phyloP scores from a whole-genome alignment of 1,284 basidiomycete genomes.

The Thecaphora frezii region DNA sequence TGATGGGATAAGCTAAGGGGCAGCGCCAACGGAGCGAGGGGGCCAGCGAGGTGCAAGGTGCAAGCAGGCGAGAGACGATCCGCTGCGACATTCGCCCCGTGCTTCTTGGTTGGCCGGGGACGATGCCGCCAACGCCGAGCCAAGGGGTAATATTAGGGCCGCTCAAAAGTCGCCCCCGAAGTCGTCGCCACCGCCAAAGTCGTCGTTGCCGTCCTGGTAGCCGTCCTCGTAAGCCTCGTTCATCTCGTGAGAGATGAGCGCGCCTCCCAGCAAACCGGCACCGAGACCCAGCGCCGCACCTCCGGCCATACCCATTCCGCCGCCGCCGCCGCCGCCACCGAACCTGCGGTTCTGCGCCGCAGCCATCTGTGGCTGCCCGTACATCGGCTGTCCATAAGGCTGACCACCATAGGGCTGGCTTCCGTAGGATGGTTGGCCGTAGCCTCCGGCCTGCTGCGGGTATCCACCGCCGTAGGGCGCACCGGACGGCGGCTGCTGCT shows the following conservation, averaged over 20 bases:
- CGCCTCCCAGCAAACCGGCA: slow-evolving; percentile 49
- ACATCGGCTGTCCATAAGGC: slow-evolving; percentile 29
- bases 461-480: slow-evolving; percentile 4
- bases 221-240: slow-evolving; percentile 52
- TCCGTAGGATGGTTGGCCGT: slow-evolving; percentile 12
- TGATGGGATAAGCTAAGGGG: no score
- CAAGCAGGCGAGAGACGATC: no score
- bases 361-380: slow-evolving; percentile 19
- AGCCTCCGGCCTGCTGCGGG: slow-evolving; percentile 2
- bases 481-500: slow-evolving; percentile 6
- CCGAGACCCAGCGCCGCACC: slow-evolving; percentile 44
- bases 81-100: no score
- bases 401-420: slow-evolving; percentile 23
- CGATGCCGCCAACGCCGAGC: no score
- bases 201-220: slow-evolving; percentile 47
- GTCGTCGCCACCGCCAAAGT: slow-evolving; percentile 27
- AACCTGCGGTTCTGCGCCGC: slow-evolving; percentile 8
- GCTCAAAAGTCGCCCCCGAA: slow-evolving; percentile 24
- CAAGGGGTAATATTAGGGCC: no score
- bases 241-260: slow-evolving; percentile 38
- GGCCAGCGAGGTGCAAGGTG: no score
- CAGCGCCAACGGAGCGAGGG: no score
- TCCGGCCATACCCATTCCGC: slow-evolving; percentile 42
- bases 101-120: no score
- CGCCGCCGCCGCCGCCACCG: slow-evolving; percentile 23